Percentiles rank a stretch among this genome's conserved stretches.
Evolutionary conservation across 164 flowering plant genomes (phyloP).

Genomic region (Aristolochia californica): DNA sequence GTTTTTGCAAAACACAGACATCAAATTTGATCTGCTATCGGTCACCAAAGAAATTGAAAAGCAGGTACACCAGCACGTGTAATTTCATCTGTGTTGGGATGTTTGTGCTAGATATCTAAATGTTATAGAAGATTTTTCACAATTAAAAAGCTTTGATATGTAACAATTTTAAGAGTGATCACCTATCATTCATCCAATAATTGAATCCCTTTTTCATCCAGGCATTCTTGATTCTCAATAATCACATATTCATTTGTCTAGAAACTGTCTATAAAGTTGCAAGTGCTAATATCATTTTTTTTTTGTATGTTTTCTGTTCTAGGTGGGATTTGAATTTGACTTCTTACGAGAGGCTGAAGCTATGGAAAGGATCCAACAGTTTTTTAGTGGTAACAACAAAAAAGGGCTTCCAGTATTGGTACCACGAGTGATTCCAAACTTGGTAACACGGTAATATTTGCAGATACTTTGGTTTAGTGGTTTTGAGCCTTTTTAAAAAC

Average conservation of each 20-base stretch:
- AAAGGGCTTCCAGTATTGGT: slow-evolving; percentile 70
- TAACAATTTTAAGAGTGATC: no score
- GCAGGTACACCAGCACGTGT: slow-evolving; percentile 48
- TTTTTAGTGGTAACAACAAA: slow-evolving; percentile 54
- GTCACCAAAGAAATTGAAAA: slow-evolving; percentile 87
- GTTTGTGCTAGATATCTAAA: not conserved
- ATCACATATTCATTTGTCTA: no score
- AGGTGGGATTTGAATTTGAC: slow-evolving; percentile 97
- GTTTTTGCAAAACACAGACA: slow-evolving; percentile 86
- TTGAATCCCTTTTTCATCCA: no score
- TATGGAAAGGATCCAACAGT: slow-evolving; percentile 60
- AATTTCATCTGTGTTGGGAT: not conserved
- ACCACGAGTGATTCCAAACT: slow-evolving; percentile 46
- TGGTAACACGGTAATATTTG: slow-evolving; percentile 55
- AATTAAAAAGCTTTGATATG: not conserved
- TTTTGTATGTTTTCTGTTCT: not conserved
- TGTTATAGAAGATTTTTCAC: not conserved
- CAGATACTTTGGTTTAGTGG: not conserved
- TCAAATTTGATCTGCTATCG: slow-evolving; percentile 81
- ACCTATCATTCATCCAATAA: no score
- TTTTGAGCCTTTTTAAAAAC: not conserved
- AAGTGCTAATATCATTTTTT: no score
- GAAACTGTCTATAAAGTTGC: no score
- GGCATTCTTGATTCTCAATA: no score
- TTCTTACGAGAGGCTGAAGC: slow-evolving; percentile 84